Evolutionary conservation across 768 basidiomycete genomes (phyloP), one percentile per base, ranked within the genome.

Genomic region (Phlebiopsis gigantea): DNA sequence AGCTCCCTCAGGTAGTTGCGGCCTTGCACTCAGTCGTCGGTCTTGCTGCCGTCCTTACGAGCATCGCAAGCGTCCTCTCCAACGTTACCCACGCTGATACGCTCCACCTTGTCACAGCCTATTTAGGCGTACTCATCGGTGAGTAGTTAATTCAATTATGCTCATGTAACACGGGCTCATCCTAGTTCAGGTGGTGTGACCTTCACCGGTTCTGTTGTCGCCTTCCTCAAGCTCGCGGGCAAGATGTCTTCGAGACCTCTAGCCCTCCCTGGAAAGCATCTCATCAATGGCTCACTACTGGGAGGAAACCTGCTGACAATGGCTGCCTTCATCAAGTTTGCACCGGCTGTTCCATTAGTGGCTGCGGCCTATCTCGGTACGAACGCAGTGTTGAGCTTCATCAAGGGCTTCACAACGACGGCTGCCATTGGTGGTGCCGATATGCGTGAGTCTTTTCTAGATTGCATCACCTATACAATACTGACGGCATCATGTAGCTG

Each of bases 351-450:
- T 2, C 91, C 92, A 2, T 68, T 82, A 7, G 71, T 90, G 55
- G 92, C 90, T 17, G 92, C 91, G 2, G 83, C 83, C 5, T 93
- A 86, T 72, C 75, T 94, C 1, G 81, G 85, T 42, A 79, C 79
- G 17, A 93, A 89, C 62, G 76, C 92, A 1, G 59, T 83, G 2
- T 74, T 94, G 52, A 92, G 89, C 65, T 93, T 93, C 71, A 78
- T 88, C 59, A 90, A 91, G 66, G 92, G 92, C 4, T 88, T 78
- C 69, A 94, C 92, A 0, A 90, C 89, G 1, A 93, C 91, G 8
- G 88, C 92, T 12, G 89, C 92, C n/a, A 90, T 94, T 60, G 92
- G 92, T 50, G 92, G 92, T 10, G 92, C 92, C 25, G 92, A 94
- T 66, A 94, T 94, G 92, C 92, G 90, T 92, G 64, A 55, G 88